Conservation (phyloP, 257 asterid species). For the Nicotiana obtusifolia region DNA sequence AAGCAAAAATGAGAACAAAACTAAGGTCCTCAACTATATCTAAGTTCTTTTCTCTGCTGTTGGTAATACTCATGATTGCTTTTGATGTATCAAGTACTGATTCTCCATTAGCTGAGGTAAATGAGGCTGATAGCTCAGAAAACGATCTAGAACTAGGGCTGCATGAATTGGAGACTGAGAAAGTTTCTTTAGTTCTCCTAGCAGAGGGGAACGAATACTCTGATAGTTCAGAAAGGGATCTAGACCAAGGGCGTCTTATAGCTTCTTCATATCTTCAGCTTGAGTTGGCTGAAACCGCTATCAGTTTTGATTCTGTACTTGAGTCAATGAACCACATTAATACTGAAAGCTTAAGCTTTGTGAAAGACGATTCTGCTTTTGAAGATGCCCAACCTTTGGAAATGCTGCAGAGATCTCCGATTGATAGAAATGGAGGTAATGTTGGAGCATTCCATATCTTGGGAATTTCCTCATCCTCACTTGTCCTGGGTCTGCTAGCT, state of each 20-base stretch:
- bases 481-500: constrained; percentile 30
- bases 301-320: constrained; percentile 2
- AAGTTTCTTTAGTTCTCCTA: neutral
- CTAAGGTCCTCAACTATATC: constrained; percentile 20
- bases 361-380: neutral
- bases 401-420: constrained; percentile 9
- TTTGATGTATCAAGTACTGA: constrained; percentile 27
- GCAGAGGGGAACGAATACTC: constrained; percentile 8
- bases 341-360: constrained; percentile 9
- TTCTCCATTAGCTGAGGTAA: constrained; percentile 19
- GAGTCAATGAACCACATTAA: constrained; percentile 13
- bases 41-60: constrained; percentile 31
- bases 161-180: neutral
- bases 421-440: constrained; percentile 5
- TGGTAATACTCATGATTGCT: constrained; percentile 30
- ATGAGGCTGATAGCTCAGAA: constrained; percentile 1
- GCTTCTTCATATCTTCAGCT: neutral
- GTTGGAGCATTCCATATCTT: neutral
- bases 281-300: constrained; percentile 11
- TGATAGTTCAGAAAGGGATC: constrained; percentile 10
- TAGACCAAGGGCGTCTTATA: neutral
- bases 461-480: constrained; percentile 17
- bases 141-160: neutral
- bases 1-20: constrained; percentile 23
- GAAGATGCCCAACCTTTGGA: constrained; percentile 8